Base-by-base conservation (phyloP, 2,329 filamentous ascomycete genomes). In the Leptoxyphium fumago region DNA sequence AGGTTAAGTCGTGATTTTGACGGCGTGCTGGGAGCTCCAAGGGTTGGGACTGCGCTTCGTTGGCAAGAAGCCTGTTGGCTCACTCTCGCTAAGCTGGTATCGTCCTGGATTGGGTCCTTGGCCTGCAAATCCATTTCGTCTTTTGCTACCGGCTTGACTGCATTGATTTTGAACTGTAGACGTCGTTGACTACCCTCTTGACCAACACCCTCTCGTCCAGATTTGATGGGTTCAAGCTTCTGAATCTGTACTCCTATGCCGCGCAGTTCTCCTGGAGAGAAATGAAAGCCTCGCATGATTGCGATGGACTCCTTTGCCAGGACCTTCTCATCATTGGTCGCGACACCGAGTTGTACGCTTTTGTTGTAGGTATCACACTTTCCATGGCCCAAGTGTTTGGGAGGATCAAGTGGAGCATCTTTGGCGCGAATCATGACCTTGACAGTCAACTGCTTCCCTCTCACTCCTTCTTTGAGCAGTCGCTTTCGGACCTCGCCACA, bases 321-420 rank as follows among this genome's bases (percentile, higher is more conserved):
- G 1, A 75, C 62, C 26, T 82, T 76, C 26, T 75, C 73, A 42
- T 78, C 74, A 58, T 93, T 82, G 0, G 89, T 96, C 3, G 88
- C 79, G 13, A 95, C 77, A 1, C 89, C 88, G 47, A 98, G 80
- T 1, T 78, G 61, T 8, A 82, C 63, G 53, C 86, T 94, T 62
- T 93, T 96, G 67, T 86, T 96, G 68, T 88, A 93, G 0, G 79
- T 84, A 58, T 98, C 91, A 57, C 91, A 98, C 63, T 87, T 89
- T 1, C 91, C 91, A 62, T 96, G 91, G 0, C 91, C 91, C 1
- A 98, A 71, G 63, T 95, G 87, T 58, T 98, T 98, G 0, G 82
- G 78, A 2, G 91, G 86, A 59, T 96, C 88, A 13, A 95, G 65
- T 0, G 91, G 91, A 13, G 91, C 89, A 64, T 94, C 84, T 17